A percentile compares a stretch with the other conserved stretches of the same genome.
phyloP scores from a whole-genome alignment of 2,329 filamentous ascomycete genomes.

The Acephala macrosclerotiorum region DNA sequence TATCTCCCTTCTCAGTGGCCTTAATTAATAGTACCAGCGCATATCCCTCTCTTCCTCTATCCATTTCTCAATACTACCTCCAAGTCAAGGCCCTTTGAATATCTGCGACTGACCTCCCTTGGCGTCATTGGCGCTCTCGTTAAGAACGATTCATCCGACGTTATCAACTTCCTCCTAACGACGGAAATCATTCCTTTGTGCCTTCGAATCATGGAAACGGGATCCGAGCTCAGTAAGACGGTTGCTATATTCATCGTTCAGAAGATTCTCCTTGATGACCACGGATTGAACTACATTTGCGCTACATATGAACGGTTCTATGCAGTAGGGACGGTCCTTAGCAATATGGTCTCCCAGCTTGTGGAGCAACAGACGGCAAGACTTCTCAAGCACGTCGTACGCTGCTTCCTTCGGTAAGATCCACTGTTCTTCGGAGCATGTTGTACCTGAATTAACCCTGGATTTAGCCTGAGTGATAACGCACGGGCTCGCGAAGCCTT shows the following conservation, averaged over 20 bases:
- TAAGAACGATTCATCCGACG: constrained; percentile 98
- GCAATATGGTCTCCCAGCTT: constrained; percentile 98
- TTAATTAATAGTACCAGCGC: constrained; percentile 63
- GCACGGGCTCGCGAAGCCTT: constrained; percentile 93
- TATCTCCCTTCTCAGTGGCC: neutral
- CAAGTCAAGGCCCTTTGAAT: constrained; percentile 97
- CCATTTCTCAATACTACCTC: constrained; percentile 99
- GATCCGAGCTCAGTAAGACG: constrained; percentile 97
- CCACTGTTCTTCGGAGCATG: neutral
- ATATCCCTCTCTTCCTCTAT: constrained; percentile 97
- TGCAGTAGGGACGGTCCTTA: constrained; percentile 94
- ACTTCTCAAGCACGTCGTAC: constrained; percentile 94
- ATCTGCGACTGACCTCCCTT: constrained; percentile 91
- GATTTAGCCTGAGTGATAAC: constrained; percentile 85
- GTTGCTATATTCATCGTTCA: constrained; percentile 99
- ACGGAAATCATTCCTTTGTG: constrained; percentile 99
- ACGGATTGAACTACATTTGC: constrained; percentile 97
- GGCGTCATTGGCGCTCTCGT: constrained; percentile 97
- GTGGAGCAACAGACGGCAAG: constrained; percentile 97
- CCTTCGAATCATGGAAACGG: constrained; percentile 98
- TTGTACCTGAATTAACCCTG: constrained; percentile 20
- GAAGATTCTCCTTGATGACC: constrained; percentile 96
- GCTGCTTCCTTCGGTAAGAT: constrained; percentile 90
- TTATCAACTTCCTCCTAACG: constrained; percentile 98
- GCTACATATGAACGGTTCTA: constrained; percentile 99